phyloP scores from a whole-genome alignment of 192 early-diverging fungal genomes.

The Coemansia sp. region DNA sequence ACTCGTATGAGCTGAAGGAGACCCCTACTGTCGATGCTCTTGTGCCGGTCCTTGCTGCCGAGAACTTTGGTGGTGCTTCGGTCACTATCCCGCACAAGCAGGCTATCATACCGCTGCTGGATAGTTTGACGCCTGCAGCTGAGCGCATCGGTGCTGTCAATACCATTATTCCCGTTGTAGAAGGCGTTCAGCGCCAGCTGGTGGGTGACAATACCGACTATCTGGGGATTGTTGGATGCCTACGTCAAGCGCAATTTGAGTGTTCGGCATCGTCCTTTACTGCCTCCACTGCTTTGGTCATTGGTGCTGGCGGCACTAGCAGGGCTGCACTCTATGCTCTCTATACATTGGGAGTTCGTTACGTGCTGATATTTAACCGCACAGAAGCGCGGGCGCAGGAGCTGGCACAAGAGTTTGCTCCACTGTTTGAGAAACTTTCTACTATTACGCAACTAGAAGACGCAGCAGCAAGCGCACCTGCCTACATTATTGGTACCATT shows the following conservation, averaged over 20 bases:
- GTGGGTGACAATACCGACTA: conserved; percentile 97
- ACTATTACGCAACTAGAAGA: conserved; percentile 55
- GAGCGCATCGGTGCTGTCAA: conserved; percentile 93
- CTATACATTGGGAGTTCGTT: conserved; percentile 62
- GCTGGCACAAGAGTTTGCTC: conserved; percentile 62
- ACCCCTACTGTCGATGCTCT: conserved; percentile 63
- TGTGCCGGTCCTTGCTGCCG: conserved; percentile 44
- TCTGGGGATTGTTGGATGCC: conserved; percentile 75
- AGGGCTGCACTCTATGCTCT: conserved; percentile 89
- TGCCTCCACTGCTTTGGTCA: conserved; percentile 66
- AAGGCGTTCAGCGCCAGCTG: conserved; percentile 42
- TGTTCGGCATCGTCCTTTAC: conserved; percentile 9
- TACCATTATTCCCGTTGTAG: conserved; percentile 62
- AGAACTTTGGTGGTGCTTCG: conserved; percentile 86
- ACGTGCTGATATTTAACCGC: conserved; percentile 84
- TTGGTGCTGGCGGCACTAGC: conserved; percentile 94
- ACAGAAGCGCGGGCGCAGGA: conserved; percentile 70
- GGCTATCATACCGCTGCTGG: conserved; percentile 73
- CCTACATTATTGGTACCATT: conserved; percentile 80
- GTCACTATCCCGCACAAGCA: conserved; percentile 97
- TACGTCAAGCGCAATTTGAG: conserved; percentile 51
- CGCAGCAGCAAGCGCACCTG: conserved; percentile 23
- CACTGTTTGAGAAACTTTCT: conserved; percentile 52
- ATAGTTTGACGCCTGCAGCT: conserved; percentile 72
- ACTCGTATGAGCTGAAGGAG: conserved; percentile 76